Percentiles rank a stretch among this genome's conserved stretches.
These are phyloP conservation scores for Ilyonectria sp. DNA, from an alignment of 2,329 filamentous ascomycete species.

Conservation along the genomic window DNA sequence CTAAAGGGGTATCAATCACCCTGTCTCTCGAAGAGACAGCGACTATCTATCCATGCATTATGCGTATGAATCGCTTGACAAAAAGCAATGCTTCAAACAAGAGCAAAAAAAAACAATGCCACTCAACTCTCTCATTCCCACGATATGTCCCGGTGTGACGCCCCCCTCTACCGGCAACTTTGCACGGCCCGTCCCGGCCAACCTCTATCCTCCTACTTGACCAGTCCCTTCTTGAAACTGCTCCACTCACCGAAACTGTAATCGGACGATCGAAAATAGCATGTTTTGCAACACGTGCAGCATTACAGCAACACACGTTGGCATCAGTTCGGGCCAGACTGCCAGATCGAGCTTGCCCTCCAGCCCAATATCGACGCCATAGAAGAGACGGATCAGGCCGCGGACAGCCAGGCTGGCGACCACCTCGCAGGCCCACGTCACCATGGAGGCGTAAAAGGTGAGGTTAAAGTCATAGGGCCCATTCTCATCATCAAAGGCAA, in stretches of 20 bases:
- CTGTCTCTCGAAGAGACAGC: constrained; percentile 32
- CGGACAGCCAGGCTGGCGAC: constrained; percentile 73
- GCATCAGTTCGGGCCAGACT: constrained; percentile 77
- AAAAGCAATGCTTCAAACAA: constrained; percentile 30
- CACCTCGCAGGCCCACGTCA: constrained; percentile 79
- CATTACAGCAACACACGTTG: constrained; percentile 74
- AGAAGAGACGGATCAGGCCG: constrained; percentile 70
- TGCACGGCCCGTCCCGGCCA: constrained; percentile 47
- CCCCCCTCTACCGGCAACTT: constrained; percentile 32
- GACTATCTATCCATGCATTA: constrained; percentile 36
- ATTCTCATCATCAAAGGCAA: constrained; percentile 69
- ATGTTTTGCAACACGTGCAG: constrained; percentile 81
- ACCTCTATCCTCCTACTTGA: constrained; percentile 19
- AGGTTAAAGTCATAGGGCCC: constrained; percentile 73
- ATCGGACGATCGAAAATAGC: constrained; percentile 78
- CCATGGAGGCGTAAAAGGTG: constrained; percentile 74
- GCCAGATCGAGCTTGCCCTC: constrained; percentile 77
- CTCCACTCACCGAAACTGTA: constrained; percentile 66
- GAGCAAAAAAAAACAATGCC: constrained; percentile 15
- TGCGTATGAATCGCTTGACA: constrained; percentile 25
- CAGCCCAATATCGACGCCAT: constrained; percentile 73
- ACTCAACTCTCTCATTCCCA: constrained; percentile 17
- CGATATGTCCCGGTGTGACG: constrained; percentile 18
- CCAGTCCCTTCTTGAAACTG: constrained; percentile 12
- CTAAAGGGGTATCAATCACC: constrained; percentile 45